Base-by-base conservation (phyloP, 176 grass and related monocot species). In the Zizania latifolia region DNA sequence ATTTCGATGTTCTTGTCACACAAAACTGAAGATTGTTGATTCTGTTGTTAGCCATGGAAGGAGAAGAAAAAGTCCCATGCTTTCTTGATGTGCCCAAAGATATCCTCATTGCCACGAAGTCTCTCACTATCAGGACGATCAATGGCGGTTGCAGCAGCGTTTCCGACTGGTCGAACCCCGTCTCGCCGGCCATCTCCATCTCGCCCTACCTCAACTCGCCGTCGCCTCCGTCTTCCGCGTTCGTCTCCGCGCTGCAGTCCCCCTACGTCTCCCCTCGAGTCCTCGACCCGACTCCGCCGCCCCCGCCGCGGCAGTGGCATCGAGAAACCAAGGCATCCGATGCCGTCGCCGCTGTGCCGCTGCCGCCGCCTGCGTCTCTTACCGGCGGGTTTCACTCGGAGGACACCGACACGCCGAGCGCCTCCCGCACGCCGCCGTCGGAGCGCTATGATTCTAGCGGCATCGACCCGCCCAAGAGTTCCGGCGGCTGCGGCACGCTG, bases 171-270 rank as follows among this genome's bases (percentile, higher is more conserved):
- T 89, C 86, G 17, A 77, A 57, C 75, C 83, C 89, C 71, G 75
- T 84, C 68, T 98, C 86, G 50, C 90, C 89, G 48, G 83, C 77
- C 19, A 89, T 96, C 76, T 96, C 81, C 53, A 74, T 87, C 64
- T 76, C 92, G 29, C 89, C 94, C 16, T 70, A 88, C 86, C 83
- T 93, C 68, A 82, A 91, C 81, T 97, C 94, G 62, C 91, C 89
- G 38, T 98, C 89, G 24, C 95, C 95, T 14, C 95, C 91, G 33
- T 92, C 86, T 14, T 98, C 95, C 30, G 91, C 95, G 5, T 94
- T 98, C 60, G 95, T 98, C 29, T 98, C 95, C 31, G 95, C 95
- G 61, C 80, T 98, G 62, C 95, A 98, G 71, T 98, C 95, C 1
- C 95, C 95, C 3, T 98, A 98, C 78, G 94, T 98, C 55, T 98